Conservation (phyloP, 192 early-diverging fungal species). For the Oehlia diaphana region DNA sequence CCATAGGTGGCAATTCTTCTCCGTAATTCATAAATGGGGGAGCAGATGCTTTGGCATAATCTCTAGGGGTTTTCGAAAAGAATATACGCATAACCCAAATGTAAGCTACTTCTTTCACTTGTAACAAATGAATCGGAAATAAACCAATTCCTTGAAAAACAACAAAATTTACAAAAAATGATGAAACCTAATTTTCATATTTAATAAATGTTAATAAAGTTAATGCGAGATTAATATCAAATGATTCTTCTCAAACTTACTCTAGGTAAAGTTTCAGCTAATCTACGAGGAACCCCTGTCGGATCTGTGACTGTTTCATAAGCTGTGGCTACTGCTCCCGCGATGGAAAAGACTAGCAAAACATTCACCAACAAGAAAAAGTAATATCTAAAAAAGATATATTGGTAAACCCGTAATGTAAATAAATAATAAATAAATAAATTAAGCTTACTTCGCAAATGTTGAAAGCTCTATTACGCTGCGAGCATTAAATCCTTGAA, state of each 20-base stretch:
- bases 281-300: slow-evolving; percentile 55
- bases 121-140: slow-evolving; percentile 69
- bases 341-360: slow-evolving; percentile 71
- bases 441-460: slow-evolving; percentile 18
- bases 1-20: slow-evolving; percentile 65
- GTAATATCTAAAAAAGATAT: slow-evolving; percentile 53
- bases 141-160: slow-evolving; percentile 71
- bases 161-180: slow-evolving; percentile 77
- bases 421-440: too few species aligned
- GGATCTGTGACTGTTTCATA: slow-evolving; percentile 63
- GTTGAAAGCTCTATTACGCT: slow-evolving; percentile 44
- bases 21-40: slow-evolving; percentile 73
- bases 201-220: not conserved
- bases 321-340: slow-evolving; percentile 65
- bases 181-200: slow-evolving; percentile 49
- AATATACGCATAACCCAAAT: slow-evolving; percentile 55
- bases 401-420: not conserved
- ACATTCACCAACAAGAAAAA: slow-evolving; percentile 78
- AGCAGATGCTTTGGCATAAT: slow-evolving; percentile 70
- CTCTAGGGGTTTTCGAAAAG: slow-evolving; percentile 77
- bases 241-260: slow-evolving; percentile 26
- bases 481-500: slow-evolving; percentile 45
- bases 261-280: slow-evolving; percentile 67
- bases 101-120: slow-evolving; percentile 60
- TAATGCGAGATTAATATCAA: not conserved